phyloP scores from a whole-genome alignment of 768 basidiomycete genomes.

The Hortiboletus flavorubellus region DNA sequence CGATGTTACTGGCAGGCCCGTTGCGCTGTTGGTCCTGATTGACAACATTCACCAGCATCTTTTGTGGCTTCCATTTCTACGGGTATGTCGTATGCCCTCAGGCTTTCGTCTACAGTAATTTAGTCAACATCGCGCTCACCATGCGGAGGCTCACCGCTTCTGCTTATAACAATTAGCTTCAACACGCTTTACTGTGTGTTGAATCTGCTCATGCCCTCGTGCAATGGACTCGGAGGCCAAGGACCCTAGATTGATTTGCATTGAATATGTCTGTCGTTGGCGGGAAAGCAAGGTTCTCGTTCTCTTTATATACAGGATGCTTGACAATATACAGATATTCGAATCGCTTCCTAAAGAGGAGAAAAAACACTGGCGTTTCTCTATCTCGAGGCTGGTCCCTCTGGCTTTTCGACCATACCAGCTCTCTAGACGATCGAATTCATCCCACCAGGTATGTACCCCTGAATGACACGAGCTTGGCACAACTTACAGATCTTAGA shows the following conservation, averaged over 20 bases:
- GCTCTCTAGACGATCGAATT: conserved; percentile 19
- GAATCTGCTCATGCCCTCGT: conserved; percentile 30
- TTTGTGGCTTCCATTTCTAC: conserved; percentile 36
- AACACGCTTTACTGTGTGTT: neutral
- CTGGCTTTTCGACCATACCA: neutral
- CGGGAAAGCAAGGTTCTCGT: conserved; percentile 27
- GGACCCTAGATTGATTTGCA: conserved; percentile 48
- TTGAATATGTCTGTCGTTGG: conserved; percentile 47
- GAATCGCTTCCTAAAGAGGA: conserved; percentile 40
- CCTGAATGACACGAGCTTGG: neutral
- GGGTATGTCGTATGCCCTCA: conserved; percentile 20
- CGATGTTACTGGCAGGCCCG: conserved; percentile 23
- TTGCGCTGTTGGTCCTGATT: conserved; percentile 37
- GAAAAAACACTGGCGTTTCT: conserved; percentile 47
- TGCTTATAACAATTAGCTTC: conserved; percentile 36
- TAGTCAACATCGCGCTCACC: conserved; percentile 32
- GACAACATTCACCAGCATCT: conserved; percentile 30
- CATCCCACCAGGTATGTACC: conserved; percentile 21
- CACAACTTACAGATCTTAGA: conserved; percentile 9
- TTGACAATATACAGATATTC: conserved; percentile 30
- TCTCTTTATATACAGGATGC: neutral
- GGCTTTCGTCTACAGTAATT: neutral
- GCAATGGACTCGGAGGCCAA: conserved; percentile 42
- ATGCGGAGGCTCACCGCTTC: conserved; percentile 44
- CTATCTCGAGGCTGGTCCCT: conserved; percentile 28